These are phyloP conservation scores for Cornus suecica DNA, from an alignment of 148 eudicot genomes.

Conservation along the genomic window DNA sequence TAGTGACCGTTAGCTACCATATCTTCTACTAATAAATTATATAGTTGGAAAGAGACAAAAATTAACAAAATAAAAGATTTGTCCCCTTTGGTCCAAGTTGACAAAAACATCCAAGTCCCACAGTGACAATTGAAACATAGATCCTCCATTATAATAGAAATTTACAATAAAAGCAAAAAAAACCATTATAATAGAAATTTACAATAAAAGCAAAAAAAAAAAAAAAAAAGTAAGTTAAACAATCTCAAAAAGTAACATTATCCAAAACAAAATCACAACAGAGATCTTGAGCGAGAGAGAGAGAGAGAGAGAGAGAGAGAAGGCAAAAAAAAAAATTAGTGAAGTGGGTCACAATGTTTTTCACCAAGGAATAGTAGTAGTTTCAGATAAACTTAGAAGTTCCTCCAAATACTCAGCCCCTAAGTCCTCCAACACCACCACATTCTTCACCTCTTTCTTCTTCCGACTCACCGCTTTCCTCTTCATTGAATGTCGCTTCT, in stretches of 20 bases:
- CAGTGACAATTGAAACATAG: neutral
- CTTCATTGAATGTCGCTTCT: slow-evolving; percentile 16
- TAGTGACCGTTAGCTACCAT: too few relatives aligned
- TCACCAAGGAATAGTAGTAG: neutral
- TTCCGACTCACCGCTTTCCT: neutral
- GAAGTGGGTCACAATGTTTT: neutral
- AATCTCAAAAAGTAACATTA: neutral
- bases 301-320: neutral
- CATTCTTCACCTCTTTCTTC: slow-evolving; percentile 6
- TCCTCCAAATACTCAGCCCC: slow-evolving; percentile 14
- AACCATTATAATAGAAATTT: neutral
- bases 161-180: neutral
- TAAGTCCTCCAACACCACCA: slow-evolving; percentile 11
- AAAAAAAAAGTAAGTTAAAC: too few relatives aligned
- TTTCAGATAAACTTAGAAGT: slow-evolving; percentile 5
- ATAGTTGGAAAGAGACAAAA: too few relatives aligned
- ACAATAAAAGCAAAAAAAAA: neutral
- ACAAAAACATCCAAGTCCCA: neutral
- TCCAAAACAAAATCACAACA: neutral
- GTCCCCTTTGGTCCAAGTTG: neutral
- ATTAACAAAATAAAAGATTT: too few relatives aligned
- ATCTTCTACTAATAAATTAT: too few relatives aligned
- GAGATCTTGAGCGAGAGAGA: too few relatives aligned
- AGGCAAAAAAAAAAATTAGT: neutral
- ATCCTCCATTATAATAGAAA: neutral